Evolutionary conservation across 176 grass and related monocot genomes (phyloP), one percentile per base, ranked within the genome.

Genomic region (Bolboschoenus planiculmis): DNA sequence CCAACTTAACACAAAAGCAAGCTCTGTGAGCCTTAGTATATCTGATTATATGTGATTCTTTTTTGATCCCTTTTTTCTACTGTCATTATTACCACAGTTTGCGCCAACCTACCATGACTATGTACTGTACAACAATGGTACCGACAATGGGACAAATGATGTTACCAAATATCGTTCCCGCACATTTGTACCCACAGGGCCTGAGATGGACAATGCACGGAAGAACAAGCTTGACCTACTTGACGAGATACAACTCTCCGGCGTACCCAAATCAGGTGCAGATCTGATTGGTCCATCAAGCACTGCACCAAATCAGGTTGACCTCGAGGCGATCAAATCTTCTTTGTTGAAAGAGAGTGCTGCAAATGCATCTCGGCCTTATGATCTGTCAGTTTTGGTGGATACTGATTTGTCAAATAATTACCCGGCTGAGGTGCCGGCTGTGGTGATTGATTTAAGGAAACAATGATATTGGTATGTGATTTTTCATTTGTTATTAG

Each of bases 81-180:
- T 81, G 23, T 55, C 60, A 64, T 23, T 21, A 74, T 73, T 15
- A 33, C 21, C 79, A 66, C 82, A 94, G 91, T 97, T 97, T 86
- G 91, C 94, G 15, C 94, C 94, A 29, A 97, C 89, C 18, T 97
- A 97, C 88, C 94, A 94, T 84, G 94, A 97, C 40, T 97, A 97
- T 82, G 91, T 92, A 55, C 86, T 97, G 26, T 97, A 97, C 82
- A 97, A 87, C 80, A 91, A 92, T 31, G 80, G 60, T 24, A n/a
- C 57, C 39, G 89, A 92, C 27, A 92, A 92, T 53, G 81, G 87
- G 65, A 87, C 86, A 16, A 85, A 86, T 11, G 88, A 81, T 70
- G 86, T 78, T 4, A 88, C 80, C 53, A 97, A 97, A 85, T 94
- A 97, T 56, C 83, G 88, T 59, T 89, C 94, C 16, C 79, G 88